Conservation (phyloP, 148 eudicot species). For the Silene uniflora region DNA sequence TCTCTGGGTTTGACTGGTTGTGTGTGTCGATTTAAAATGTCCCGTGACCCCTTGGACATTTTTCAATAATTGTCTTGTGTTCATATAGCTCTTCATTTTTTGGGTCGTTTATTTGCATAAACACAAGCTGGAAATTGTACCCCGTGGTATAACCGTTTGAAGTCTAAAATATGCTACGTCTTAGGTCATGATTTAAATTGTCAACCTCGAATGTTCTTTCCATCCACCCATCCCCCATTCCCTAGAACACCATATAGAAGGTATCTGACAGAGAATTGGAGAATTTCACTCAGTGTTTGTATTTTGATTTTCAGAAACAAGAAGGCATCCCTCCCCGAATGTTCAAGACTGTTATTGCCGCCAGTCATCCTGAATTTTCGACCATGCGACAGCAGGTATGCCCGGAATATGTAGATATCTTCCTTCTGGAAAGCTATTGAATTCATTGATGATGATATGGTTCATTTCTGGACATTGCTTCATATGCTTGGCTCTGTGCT, state of each 20-base stretch:
- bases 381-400: conserved; percentile 95
- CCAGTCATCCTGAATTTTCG: conserved; percentile 96
- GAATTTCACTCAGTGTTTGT: neutral
- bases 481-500: neutral
- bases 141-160: neutral
- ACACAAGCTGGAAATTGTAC: neutral
- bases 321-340: conserved; percentile 93
- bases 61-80: neutral
- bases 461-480: neutral
- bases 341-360: conserved; percentile 97
- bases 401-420: neutral
- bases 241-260: neutral
- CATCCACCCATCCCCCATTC: neutral
- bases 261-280: neutral
- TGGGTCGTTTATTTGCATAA: neutral
- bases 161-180: neutral
- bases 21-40: neutral
- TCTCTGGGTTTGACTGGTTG: too few relatives aligned
- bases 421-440: neutral
- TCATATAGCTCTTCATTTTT: neutral
- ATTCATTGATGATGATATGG: neutral
- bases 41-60: neutral
- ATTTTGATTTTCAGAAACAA: conserved; percentile 59
- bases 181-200: neutral
- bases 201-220: neutral